Evolutionary conservation across 192 early-diverging fungal species (phyloP), one percentile per base, ranked within the genome.

Genomic region (Backusella australiensis): DNA sequence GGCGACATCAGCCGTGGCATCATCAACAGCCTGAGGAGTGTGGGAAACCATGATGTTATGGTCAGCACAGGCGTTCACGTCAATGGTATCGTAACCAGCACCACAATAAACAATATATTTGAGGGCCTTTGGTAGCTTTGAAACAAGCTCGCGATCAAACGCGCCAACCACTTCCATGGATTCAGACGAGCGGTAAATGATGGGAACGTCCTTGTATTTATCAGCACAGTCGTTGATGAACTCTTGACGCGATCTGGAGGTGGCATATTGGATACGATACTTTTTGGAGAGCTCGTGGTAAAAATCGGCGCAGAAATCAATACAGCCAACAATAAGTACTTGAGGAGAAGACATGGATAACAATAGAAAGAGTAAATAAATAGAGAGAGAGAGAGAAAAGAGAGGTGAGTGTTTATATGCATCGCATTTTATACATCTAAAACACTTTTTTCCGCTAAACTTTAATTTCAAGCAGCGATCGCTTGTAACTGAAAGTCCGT

Each of bases 1-100:
- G 39, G 81, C 81, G n/a, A 79, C 82, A 39, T 88, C 86, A 3
- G 85, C 86, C 1, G 85, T 84, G 9, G 86, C 78, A 34, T 72
- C 56, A 73, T 82, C 77, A 23, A 82, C 81, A 69, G 73, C 84
- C 4, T 76, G 77, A 44, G 85, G 85, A 5, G 85, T 86, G 63
- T 86, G 82, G 34, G 86, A 85, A 8, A 88, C 74, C 19, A 75
- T 73, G 15, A 88, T 80, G 0, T 81, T 83, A 68, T 72, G 46
- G n/a, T 34, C 46, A 15, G 77, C 52, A 19, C 72, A 73, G 35
- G 81, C 80, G 1, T 83, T 69, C 3, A 88, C 66, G 44, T 88
- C 83, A 72, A 82, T 59, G 6, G 8, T 9, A 59, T 88, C 81
- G 34, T 84, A 88, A 14, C 83, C 86, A 15, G 86, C 83, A 35